These are phyloP conservation scores for Eutypella sp. DNA, from an alignment of 2,329 filamentous ascomycete genomes.

Conservation along the genomic window DNA sequence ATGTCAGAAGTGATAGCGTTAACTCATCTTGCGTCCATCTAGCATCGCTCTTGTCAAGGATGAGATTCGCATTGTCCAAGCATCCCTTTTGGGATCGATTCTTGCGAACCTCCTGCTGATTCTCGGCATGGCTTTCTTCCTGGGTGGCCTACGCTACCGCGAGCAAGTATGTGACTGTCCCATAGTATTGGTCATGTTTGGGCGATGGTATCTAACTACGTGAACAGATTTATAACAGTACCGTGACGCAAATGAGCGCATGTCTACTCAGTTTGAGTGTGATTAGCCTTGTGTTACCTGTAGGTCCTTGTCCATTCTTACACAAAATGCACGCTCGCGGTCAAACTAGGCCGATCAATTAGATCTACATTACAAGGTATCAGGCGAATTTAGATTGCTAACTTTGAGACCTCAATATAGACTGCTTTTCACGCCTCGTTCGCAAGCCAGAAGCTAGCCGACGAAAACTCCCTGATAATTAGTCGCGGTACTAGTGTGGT, in stretches of 20 bases:
- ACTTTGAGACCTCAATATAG: slow-evolving; percentile 47
- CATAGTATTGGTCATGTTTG: no score
- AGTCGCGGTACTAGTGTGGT: slow-evolving; percentile 86
- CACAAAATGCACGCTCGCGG: no score
- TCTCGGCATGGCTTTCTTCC: slow-evolving; percentile 84
- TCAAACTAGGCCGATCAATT: no score
- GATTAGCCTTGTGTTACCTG: slow-evolving; percentile 79
- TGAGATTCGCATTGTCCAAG: slow-evolving; percentile 88
- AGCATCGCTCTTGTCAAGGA: slow-evolving; percentile 75
- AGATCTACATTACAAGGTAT: no score
- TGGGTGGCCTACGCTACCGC: slow-evolving; percentile 79
- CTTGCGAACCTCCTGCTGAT: slow-evolving; percentile 84
- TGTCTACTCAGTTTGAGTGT: slow-evolving; percentile 87
- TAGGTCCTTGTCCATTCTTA: slow-evolving; percentile 36
- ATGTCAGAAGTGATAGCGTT: no score
- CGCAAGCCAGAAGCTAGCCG: slow-evolving; percentile 54
- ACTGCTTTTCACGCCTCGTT: slow-evolving; percentile 93
- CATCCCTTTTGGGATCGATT: slow-evolving; percentile 84
- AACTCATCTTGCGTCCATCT: slow-evolving; percentile 25
- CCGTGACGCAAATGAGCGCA: slow-evolving; percentile 93
- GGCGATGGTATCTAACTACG: background rate
- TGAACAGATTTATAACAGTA: slow-evolving; percentile 79
- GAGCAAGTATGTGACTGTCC: slow-evolving; percentile 67
- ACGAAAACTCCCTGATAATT: slow-evolving; percentile 71
- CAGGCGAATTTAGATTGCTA: slow-evolving; percentile 1